phyloP scores from a whole-genome alignment of 2,329 filamentous ascomycete species.

The Sporothrix pseudoabietina region DNA sequence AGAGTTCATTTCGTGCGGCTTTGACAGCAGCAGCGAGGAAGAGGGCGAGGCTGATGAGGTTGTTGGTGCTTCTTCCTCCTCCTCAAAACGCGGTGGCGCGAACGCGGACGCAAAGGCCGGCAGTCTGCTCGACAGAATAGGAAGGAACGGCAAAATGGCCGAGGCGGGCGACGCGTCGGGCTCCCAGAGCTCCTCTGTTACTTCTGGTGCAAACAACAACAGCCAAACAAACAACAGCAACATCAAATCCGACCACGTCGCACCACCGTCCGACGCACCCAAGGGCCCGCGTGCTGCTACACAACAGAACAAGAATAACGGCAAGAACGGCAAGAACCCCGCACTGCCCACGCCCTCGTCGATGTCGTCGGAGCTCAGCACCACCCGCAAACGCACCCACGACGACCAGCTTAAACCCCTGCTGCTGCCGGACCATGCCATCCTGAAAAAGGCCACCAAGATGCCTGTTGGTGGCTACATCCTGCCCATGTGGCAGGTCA shows the following conservation, averaged over 20 bases:
- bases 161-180: slow-evolving; percentile 1
- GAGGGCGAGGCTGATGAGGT: slow-evolving; percentile 22
- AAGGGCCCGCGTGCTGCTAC: slow-evolving; percentile 28
- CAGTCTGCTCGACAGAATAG: slow-evolving; percentile 7
- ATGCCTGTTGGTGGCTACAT: slow-evolving; percentile 55
- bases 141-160: slow-evolving; percentile 19
- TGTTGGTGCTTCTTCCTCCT: background rate
- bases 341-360: slow-evolving; percentile 2
- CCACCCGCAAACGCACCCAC: slow-evolving; percentile 71
- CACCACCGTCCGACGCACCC: slow-evolving; percentile 26
- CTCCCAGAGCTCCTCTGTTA: background rate
- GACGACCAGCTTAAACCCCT: slow-evolving; percentile 65
- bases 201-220: background rate
- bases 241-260: background rate
- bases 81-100: slow-evolving; percentile 13
- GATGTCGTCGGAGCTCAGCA: slow-evolving; percentile 31
- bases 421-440: slow-evolving; percentile 51
- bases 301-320: slow-evolving; percentile 12
- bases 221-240: background rate
- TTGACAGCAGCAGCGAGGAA: slow-evolving; percentile 56
- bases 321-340: background rate
- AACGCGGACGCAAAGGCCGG: background rate
- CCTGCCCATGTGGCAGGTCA: slow-evolving; percentile 55
- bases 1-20: slow-evolving; percentile 88
- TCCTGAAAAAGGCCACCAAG: slow-evolving; percentile 54